Percentiles rank a stretch among this genome's conserved stretches.
Conservation (phyloP, 129 eudicot species). For the Helichrysum umbraculigerum region DNA sequence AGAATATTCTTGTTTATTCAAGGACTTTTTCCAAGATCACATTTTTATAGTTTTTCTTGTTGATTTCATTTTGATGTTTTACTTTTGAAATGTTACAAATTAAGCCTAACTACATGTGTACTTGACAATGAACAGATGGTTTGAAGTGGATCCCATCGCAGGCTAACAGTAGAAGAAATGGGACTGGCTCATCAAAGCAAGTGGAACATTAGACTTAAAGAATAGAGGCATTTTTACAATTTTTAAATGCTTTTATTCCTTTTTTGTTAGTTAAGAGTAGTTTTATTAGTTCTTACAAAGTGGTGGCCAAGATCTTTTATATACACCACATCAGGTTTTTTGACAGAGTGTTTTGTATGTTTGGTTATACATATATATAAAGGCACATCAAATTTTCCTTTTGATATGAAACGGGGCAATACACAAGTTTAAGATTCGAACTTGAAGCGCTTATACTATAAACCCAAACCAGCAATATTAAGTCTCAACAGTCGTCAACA, state of each 20-base stretch:
- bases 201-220: conserved; percentile 25
- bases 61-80: background rate
- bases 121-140: conserved; percentile 52
- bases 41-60: background rate
- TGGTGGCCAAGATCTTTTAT: conserved; percentile 28
- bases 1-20: too few relatives aligned
- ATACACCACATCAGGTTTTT: conserved; percentile 24
- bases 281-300: conserved; percentile 32
- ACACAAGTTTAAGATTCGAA: background rate
- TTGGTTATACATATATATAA: conserved; percentile 9
- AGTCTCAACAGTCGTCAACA: background rate
- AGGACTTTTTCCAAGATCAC: conserved; percentile 12
- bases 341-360: conserved; percentile 25
- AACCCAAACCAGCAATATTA: background rate
- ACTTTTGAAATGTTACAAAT: background rate
- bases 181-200: conserved; percentile 35
- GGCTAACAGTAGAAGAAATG: conserved; percentile 30
- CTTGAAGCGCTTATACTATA: background rate
- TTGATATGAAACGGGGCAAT: background rate
- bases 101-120: conserved; percentile 25
- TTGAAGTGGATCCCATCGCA: conserved; percentile 44
- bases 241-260: conserved; percentile 10
- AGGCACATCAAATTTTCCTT: background rate
- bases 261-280: conserved; percentile 36
- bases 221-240: conserved; percentile 34